phyloP scores from a whole-genome alignment of 495 filamentous ascomycete species.

The Aspergillus ellipticus region DNA sequence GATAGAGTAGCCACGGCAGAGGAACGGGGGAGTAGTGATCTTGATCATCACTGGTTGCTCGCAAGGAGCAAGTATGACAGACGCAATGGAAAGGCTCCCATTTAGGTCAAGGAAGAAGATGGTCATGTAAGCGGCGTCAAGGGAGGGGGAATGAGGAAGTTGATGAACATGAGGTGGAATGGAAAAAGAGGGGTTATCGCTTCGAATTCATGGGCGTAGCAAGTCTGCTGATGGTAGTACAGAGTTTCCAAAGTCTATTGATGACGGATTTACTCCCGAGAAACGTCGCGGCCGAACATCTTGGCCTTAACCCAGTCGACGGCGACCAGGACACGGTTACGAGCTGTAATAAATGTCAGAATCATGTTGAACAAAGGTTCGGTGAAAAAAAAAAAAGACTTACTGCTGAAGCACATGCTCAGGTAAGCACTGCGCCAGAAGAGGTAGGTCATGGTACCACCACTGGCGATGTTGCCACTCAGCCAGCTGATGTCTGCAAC shows the following conservation, averaged over 20 bases:
- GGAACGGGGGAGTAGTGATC: neutral
- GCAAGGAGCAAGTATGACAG: neutral
- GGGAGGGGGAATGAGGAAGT: slow-evolving; percentile 8
- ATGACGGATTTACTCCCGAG: slow-evolving; percentile 65
- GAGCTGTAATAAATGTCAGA: slow-evolving; percentile 47
- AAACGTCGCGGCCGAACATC: slow-evolving; percentile 92
- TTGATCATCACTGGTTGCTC: slow-evolving; percentile 1
- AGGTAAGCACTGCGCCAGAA: slow-evolving; percentile 98
- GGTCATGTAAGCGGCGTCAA: slow-evolving; percentile 15
- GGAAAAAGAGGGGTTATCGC: slow-evolving; percentile 8
- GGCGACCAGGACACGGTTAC: slow-evolving; percentile 88
- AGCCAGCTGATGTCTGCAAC: slow-evolving; percentile 98
- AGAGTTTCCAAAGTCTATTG: slow-evolving; percentile 7
- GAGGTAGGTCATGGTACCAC: slow-evolving; percentile 77
- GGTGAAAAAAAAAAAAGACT: slow-evolving; percentile 35
- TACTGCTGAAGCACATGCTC: slow-evolving; percentile 99
- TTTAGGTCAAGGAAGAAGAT: slow-evolving; percentile 3
- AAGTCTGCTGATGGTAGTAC: slow-evolving; percentile 16
- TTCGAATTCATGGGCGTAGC: slow-evolving; percentile 20
- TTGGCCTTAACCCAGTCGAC: slow-evolving; percentile 96
- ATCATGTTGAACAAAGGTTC: neutral
- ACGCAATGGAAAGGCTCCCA: neutral
- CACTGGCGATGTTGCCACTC: slow-evolving; percentile 89
- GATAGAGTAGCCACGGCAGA: neutral
- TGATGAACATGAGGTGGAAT: slow-evolving; percentile 12